A percentile compares a stretch with the other conserved stretches of the same genome.
These are phyloP conservation scores for Hyaloscypha finlandica DNA, from an alignment of 495 filamentous ascomycete species.

Conservation along the genomic window DNA sequence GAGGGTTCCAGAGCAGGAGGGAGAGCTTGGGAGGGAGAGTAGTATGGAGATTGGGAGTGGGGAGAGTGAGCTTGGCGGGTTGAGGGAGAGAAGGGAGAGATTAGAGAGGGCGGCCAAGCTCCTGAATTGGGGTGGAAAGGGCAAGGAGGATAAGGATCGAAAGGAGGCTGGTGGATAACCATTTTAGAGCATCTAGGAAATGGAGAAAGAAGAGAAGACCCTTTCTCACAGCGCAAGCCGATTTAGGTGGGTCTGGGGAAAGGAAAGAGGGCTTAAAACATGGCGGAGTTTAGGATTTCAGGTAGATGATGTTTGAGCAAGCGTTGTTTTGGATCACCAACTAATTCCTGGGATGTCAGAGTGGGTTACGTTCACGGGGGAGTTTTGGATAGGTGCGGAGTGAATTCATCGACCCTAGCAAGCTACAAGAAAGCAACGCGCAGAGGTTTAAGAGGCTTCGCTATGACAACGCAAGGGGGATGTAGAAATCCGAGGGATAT, in stretches of 20 bases:
- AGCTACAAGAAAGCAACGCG: slow-evolving; percentile 24
- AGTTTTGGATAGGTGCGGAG: slow-evolving; percentile 15
- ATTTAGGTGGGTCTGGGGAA: neutral
- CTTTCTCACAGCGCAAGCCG: neutral
- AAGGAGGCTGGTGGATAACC: slow-evolving; percentile 5
- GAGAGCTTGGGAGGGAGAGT: neutral
- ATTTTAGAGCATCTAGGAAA: neutral
- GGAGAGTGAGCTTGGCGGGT: slow-evolving; percentile 12
- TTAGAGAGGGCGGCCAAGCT: slow-evolving; percentile 22
- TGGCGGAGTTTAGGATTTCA: neutral
- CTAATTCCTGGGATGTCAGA: neutral
- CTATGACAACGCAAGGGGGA: slow-evolving; percentile 34
- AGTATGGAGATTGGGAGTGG: slow-evolving; percentile 24
- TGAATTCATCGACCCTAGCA: slow-evolving; percentile 28
- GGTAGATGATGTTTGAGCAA: neutral
- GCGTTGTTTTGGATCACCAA: neutral
- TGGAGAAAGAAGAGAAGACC: neutral
- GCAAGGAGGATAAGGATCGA: neutral
- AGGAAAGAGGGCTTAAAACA: neutral
- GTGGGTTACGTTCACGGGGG: slow-evolving; percentile 5
- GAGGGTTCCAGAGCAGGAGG: neutral
- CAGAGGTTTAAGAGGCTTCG: slow-evolving; percentile 26
- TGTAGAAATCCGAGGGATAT: slow-evolving; percentile 35
- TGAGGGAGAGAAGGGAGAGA: slow-evolving; percentile 22
- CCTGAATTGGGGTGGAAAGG: slow-evolving; percentile 11